Percentiles rank a stretch among this genome's conserved stretches.
These are phyloP conservation scores for Phylloboletellus chloephorus DNA, from an alignment of 1,284 basidiomycete genomes.

Conservation along the genomic window DNA sequence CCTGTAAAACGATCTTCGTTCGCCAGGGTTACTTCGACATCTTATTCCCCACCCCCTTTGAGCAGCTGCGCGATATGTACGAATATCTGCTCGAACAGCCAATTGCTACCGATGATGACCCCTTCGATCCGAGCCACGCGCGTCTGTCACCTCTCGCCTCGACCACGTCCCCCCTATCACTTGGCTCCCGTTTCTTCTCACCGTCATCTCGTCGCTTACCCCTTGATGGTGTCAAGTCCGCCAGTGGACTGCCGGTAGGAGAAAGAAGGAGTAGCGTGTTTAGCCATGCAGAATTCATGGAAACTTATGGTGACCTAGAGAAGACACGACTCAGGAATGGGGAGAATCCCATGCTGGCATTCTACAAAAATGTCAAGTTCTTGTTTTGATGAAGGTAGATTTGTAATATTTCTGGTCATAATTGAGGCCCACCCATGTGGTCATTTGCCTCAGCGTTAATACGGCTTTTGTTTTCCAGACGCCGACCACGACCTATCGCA, in stretches of 20 bases:
- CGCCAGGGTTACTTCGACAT: constrained; percentile 98
- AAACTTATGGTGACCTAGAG: constrained; percentile 70
- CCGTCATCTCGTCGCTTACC: constrained; percentile 55
- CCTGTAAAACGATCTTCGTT: constrained; percentile 88
- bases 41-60: constrained; percentile 96
- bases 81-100: constrained; percentile 71
- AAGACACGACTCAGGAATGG: constrained; percentile 68
- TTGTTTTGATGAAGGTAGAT: constrained; percentile 47
- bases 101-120: constrained; percentile 11
- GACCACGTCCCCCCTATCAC: constrained; percentile 45
- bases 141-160: constrained; percentile 42
- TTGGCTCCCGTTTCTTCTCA: constrained; percentile 66
- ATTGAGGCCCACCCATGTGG: background rate
- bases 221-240: constrained; percentile 60
- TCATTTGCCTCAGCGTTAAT: background rate
- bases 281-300: constrained; percentile 81
- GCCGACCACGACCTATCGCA: background rate
- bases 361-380: constrained; percentile 88
- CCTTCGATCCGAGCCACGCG: constrained; percentile 29
- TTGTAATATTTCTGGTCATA: background rate
- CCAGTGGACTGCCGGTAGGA: constrained; percentile 74
- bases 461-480: background rate
- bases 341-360: constrained; percentile 83
- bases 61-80: constrained; percentile 82
- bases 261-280: constrained; percentile 76